Evolutionary conservation across 2,329 filamentous ascomycete genomes (phyloP).

Genomic region (Fusarium redolens): DNA sequence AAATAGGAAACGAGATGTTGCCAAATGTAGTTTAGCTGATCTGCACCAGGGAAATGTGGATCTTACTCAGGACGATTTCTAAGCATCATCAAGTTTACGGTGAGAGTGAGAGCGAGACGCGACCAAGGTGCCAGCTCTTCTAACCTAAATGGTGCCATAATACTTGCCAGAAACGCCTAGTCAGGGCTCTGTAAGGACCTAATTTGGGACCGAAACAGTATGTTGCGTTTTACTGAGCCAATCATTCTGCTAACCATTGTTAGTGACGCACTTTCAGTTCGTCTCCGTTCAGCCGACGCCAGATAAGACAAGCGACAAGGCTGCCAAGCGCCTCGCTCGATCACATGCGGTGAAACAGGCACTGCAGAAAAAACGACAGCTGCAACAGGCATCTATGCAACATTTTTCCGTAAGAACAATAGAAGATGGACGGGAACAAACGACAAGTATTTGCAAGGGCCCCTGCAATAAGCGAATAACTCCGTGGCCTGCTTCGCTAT

Average conservation of each 20-base stretch:
- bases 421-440: background rate
- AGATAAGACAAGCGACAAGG: background rate
- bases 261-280: constrained; percentile 36
- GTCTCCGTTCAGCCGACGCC: constrained; percentile 7
- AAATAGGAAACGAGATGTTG: constrained; percentile 7
- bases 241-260: background rate
- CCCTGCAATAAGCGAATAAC: fast-evolving
- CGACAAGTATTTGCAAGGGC: fast-evolving
- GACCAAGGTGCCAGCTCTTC: background rate
- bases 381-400: background rate
- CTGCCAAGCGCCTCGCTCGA: constrained; percentile 11
- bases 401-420: constrained; percentile 16
- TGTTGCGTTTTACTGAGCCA: background rate
- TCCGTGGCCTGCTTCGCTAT: background rate
- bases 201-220: background rate
- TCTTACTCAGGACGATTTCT: background rate
- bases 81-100: background rate
- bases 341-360: constrained; percentile 38
- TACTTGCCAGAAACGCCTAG: background rate
- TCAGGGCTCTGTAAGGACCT: background rate
- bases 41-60: background rate
- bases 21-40: background rate
- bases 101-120: background rate
- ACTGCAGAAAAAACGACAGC: constrained; percentile 23
- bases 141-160: background rate